phyloP scores from a whole-genome alignment of 108 stramenopile genomes.

The Mediolabrus comicus region DNA sequence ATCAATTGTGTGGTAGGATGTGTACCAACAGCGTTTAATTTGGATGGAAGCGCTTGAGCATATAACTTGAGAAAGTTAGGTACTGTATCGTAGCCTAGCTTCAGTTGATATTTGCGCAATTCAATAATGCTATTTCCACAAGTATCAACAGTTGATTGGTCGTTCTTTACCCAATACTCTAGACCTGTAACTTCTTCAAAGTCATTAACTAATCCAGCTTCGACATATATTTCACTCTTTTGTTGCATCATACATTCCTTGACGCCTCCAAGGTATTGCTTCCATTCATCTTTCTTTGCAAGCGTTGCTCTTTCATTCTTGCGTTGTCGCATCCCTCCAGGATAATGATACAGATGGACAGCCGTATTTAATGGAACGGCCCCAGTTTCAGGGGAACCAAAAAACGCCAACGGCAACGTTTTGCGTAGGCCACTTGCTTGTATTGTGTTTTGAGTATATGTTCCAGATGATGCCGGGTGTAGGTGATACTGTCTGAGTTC shows the following conservation, averaged over 20 bases:
- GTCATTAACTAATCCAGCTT: conserved; percentile 45
- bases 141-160: background rate
- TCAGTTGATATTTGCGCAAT: conserved; percentile 65
- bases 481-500: conserved; percentile 61
- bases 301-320: conserved; percentile 21
- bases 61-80: conserved; percentile 63
- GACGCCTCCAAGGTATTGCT: conserved; percentile 26
- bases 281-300: conserved; percentile 41
- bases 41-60: conserved; percentile 62
- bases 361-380: conserved; percentile 52
- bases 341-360: conserved; percentile 64
- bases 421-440: conserved; percentile 26
- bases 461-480: conserved; percentile 21
- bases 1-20: conserved; percentile 61
- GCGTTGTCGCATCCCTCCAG: conserved; percentile 52
- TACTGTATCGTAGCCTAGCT: conserved; percentile 72
- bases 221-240: conserved; percentile 53
- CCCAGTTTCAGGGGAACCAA: conserved; percentile 62
- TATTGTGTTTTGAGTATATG: conserved; percentile 36
- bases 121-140: conserved; percentile 47
- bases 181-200: conserved; percentile 42
- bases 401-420: conserved; percentile 46
- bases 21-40: conserved; percentile 49
- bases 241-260: conserved; percentile 44
- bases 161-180: conserved; percentile 11